Base-by-base conservation (phyloP, 495 filamentous ascomycete genomes). In the Chaetomium tenue region DNA sequence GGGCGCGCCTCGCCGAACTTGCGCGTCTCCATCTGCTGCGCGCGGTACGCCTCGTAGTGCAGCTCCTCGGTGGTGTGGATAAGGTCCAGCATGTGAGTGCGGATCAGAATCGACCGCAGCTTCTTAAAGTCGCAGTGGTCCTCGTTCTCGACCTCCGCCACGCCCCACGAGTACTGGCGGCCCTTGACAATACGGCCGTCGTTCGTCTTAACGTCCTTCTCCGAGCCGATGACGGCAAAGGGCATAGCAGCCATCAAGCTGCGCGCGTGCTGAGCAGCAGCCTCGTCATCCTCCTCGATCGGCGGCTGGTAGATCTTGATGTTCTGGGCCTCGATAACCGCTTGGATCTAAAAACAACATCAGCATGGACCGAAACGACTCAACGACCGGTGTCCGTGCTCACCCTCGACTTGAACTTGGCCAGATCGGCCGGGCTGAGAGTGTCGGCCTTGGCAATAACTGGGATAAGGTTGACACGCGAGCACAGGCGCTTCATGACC, bases 51-150 rank as follows among this genome's bases (percentile, higher is more conserved):
- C 77, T 98, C 94, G 82, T 98, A 98, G 84, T 98, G 94, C 68
- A 89, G 87, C 82, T 98, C 94, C 81, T 98, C 94, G 64, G 94
- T 98, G 55, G 94, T 98, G 85, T 98, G 95, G 77, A 98, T 98
- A 52, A 98, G 88, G 73, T 98, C 94, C 64, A 98, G 87, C 94
- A 98, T 98, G 83, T 98, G 94, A n/a, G 95, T 98, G 72, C 94
- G 92, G 82, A 98, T 98, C 66, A 98, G 84, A 72, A 98, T 98
- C 22, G 92, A 96, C 68, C 94, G 93, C 65, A 98, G 89, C 83
- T 98, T 98, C 89, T 98, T 98, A 82, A 98, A 98, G 81, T 98
- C 94, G 79, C 94, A 98, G 87, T 98, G 94, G 66, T 98, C 94
- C 77, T 98, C 94, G 77, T 98, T 98, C 86, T 98, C 94, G 58